Percentiles rank a stretch among this genome's conserved stretches.
These are phyloP conservation scores for Lagenidium giganteum DNA, from an alignment of 352 stramenopile genomes.

Conservation along the genomic window DNA sequence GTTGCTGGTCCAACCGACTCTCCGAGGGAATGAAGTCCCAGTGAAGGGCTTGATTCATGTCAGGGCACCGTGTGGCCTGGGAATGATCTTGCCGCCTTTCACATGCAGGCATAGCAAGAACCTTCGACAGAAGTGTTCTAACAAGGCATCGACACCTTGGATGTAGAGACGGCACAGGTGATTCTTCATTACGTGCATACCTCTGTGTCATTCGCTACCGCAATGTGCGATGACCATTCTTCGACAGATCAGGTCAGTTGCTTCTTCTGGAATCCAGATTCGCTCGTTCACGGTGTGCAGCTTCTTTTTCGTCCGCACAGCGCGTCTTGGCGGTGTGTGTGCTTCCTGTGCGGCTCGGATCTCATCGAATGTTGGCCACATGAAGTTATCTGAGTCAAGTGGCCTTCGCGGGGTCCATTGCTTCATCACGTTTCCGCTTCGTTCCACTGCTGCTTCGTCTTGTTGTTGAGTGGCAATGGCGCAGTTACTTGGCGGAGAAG, in stretches of 20 bases:
- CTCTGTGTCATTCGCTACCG: constrained; percentile 13
- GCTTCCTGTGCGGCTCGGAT: background rate
- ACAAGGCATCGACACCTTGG: background rate
- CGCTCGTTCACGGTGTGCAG: background rate
- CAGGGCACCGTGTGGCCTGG: constrained; percentile 1
- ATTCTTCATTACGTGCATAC: constrained; percentile 4
- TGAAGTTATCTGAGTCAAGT: constrained; percentile 5
- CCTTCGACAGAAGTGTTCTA: background rate
- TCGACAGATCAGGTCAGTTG: background rate
- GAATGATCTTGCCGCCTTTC: constrained; percentile 13
- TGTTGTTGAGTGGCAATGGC: background rate
- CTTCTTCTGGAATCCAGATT: constrained; percentile 7
- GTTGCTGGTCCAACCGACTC: constrained; percentile 13
- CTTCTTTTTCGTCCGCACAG: background rate
- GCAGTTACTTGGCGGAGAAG: too few species aligned
- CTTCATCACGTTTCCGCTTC: background rate
- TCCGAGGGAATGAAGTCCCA: constrained; percentile 27
- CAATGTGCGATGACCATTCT: constrained; percentile 13
- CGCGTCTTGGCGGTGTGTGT: background rate
- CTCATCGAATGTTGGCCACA: constrained; percentile 12
- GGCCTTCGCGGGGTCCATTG: background rate
- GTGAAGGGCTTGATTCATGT: constrained; percentile 15
- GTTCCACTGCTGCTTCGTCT: background rate
- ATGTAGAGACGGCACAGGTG: constrained; percentile 2
- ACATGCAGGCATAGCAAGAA: constrained; percentile 15